A percentile compares a stretch with the other conserved stretches of the same genome.
These are phyloP conservation scores for Solanum tarijense DNA, from an alignment of 257 asterid genomes.

Conservation along the genomic window DNA sequence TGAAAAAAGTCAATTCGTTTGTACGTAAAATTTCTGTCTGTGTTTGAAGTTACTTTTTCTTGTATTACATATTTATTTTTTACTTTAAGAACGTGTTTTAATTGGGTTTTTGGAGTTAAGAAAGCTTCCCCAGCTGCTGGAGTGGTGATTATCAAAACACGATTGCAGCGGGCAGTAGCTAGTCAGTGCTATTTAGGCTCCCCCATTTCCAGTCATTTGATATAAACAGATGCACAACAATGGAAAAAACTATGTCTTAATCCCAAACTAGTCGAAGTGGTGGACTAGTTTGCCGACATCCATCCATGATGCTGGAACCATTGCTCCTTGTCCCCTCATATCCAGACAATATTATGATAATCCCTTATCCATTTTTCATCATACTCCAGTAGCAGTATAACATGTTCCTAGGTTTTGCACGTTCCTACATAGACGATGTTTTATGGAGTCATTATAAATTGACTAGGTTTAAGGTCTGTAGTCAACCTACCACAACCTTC, in stretches of 20 bases:
- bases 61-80: not conserved
- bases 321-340: not conserved
- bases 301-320: not conserved
- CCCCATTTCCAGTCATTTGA: not conserved
- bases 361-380: not conserved
- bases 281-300: not conserved
- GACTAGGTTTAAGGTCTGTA: not conserved
- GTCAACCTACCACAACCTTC: not conserved
- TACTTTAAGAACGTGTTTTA: not conserved
- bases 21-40: not conserved
- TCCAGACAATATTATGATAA: not conserved
- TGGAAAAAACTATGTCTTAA: not conserved
- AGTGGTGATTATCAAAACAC: not conserved
- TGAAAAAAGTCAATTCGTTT: not conserved
- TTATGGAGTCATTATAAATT: not conserved
- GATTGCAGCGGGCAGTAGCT: not conserved
- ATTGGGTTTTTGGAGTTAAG: not conserved
- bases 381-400: not conserved
- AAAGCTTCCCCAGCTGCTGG: not conserved
- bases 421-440: not conserved
- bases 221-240: not conserved
- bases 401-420: not conserved
- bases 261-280: not conserved
- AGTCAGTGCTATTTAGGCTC: not conserved
- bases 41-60: not conserved